phyloP scores from a whole-genome alignment of 768 basidiomycete species.

The Lyophyllum decastes region DNA sequence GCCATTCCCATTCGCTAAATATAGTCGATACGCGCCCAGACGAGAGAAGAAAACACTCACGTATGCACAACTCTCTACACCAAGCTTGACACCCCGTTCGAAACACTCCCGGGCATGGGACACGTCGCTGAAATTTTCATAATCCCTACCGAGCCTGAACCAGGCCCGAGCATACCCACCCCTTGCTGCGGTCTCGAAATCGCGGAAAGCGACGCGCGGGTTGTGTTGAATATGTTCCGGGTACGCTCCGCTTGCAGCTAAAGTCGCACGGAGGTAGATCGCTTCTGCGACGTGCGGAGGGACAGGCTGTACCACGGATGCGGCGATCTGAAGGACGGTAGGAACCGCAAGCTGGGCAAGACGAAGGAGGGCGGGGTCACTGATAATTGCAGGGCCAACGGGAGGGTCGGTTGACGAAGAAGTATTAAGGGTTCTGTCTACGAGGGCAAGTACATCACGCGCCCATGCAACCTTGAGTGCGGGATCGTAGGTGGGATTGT shows the following conservation, averaged over 20 bases:
- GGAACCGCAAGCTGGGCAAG: conserved; percentile 68
- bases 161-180: conserved; percentile 80
- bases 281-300: conserved; percentile 66
- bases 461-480: conserved; percentile 73
- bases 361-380: conserved; percentile 58
- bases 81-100: conserved; percentile 73
- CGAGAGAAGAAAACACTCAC: conserved; percentile 41
- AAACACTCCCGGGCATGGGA: conserved; percentile 82
- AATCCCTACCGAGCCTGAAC: conserved; percentile 91
- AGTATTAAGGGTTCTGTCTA: conserved; percentile 48
- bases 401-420: conserved; percentile 44
- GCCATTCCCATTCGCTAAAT: conserved; percentile 92
- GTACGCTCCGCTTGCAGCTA: conserved; percentile 73
- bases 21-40: neutral
- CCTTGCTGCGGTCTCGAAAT: conserved; percentile 83
- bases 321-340: conserved; percentile 59
- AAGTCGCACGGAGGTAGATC: conserved; percentile 70
- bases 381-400: conserved; percentile 53
- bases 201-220: conserved; percentile 81
- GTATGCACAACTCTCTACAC: conserved; percentile 81
- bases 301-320: conserved; percentile 26
- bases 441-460: conserved; percentile 79
- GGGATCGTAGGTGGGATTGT: conserved; percentile 58
- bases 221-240: conserved; percentile 66
- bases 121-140: conserved; percentile 83